Evolutionary conservation across 2,329 filamentous ascomycete genomes (phyloP), one percentile per base, ranked within the genome.

Genomic region (Seiridium unicorne): DNA sequence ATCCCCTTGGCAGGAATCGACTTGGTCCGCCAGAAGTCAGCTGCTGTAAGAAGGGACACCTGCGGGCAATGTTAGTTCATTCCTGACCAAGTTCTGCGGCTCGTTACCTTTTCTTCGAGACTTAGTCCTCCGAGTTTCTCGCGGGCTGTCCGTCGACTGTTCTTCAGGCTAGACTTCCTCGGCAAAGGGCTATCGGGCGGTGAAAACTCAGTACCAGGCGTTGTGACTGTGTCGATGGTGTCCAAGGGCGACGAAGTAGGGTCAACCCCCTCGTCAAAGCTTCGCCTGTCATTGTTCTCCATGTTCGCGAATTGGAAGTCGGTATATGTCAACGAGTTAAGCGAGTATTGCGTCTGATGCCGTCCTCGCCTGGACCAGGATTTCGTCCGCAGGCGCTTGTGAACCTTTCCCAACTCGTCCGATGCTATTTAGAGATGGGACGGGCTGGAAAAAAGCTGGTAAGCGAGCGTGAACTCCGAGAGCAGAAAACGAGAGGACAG

Each of bases 11-110:
- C 80, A 3, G 84, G 81, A 56, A 91, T 83, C 1, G 86, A 73
- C 61, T 83, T 85, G 3, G 88, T 90, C 63, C 88, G 85, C 89
- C 88, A 91, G 68, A 90, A 89, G 69, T 91, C 87, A 31, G 83
- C 83, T 9, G 84, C 86, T 18, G 84, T 83, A 31, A 87, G 76
- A 1, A 87, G 74, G 3, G 84, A 86, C 46, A 87, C 77, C 82
- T 87, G 62, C 57, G 34, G 13, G 49, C 26, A 7, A 32, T 44
- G 35, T 61, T 51, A 62, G 64, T 65, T 55, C 62, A 54, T n/a
- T 46, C 8, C 31, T 35, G 48, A 7, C 9, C 2, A 57, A 46
- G n/a, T 34, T 44, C 1, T 8, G 4, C 8, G 38, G 46, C 42
- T 11, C 5, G 32, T 10, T 5, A 83, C 83, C 75, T 88, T 88